Evolutionary conservation across 306 rosid genomes (phyloP), one percentile per base, ranked within the genome.

Genomic region (Biancaea sappan): DNA sequence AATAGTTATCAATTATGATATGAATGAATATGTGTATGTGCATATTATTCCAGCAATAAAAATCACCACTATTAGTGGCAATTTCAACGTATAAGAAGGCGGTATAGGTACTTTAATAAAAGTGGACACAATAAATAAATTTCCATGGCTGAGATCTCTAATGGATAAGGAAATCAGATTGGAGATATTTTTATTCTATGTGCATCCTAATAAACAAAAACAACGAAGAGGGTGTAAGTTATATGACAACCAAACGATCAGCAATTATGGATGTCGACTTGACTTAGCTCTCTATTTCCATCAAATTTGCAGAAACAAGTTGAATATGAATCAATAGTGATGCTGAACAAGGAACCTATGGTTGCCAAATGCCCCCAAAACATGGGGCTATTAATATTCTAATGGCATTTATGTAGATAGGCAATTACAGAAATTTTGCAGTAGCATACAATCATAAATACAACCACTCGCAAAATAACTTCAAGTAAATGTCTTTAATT

Each of bases 41-140:
- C 50, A 9, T 29, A 60, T 28, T 44, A 51, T 59, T 66, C 65
- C 50, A 32, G 75, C 34, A 69, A 68, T 29, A 35, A 43, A 26
- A 44, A 28, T 59, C 24, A 29, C 13, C n/a, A 58, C 31, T 31
- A 29, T 9, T 8, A n/a, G 0, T 4, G 62, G 37, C 4, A 56
- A 13, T 1, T 54, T 54, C 1, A 10, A 25, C 29, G 4, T 1
- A 37, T 28, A 77, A 37, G 66, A 43, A 34, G 35, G 60, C 35
- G 64, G 47, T 11, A 43, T 46, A 72, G 25, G 29, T 31, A 40
- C 1, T 5, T 5, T 1, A 43, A 25, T 28, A 53, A 48, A 72
- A 72, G 51, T 16, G 35, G 1, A 58, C 18, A 12, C 16, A 48
- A 63, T 21, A 35, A 37, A 47, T 62, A 35, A 35, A 14, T 13